Base-by-base conservation (phyloP, 768 basidiomycete species). In the Brasilioporus rufonigricans region DNA sequence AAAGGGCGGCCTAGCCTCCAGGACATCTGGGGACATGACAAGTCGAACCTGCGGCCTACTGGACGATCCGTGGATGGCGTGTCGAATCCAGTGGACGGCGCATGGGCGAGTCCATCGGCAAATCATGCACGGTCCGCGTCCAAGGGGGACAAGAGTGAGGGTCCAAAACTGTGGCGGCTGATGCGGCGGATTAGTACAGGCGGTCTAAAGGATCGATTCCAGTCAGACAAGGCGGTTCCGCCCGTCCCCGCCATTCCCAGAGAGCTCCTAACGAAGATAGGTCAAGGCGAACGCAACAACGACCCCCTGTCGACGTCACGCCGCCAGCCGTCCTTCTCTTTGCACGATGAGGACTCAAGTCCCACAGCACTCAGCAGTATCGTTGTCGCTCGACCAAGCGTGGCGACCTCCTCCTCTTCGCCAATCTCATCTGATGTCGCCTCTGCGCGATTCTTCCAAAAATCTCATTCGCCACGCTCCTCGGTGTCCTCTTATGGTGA, bases 141-240 rank as follows among this genome's bases (percentile, higher is more conserved):
- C 41, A 59, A 57, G n/a, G 50, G 18, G 21, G 58, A 55, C 1
- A 47, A 33, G 14, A 44, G 44, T 6, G 72, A 76, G 6, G 73
- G 77, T 8, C 75, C 74, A 46, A 82, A 76, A 61, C 67, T 88
- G 2, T 88, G 85, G 85, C 85, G 77, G 67, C 64, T 90, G 48
- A 77, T 89, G 76, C 88, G 86, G 67, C 77, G 84, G 38, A 81
- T 90, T 56, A 87, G 85, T 56, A 78, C 81, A 0, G 82, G 84
- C 9, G 83, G 77, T 10, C 67, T 88, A 40, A 77, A 83, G 52
- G 87, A 88, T 18, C 82, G 77, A 60, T 64, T 57, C 36, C 54
- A 52, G 27, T 50, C 53, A 13, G 59, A 61, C 26, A 59, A 63
- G 12, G 53, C 57, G 1, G 75, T 77, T 12, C 85, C 84, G 0